phyloP scores from a whole-genome alignment of 768 basidiomycete species.

The Lentinula edodes region DNA sequence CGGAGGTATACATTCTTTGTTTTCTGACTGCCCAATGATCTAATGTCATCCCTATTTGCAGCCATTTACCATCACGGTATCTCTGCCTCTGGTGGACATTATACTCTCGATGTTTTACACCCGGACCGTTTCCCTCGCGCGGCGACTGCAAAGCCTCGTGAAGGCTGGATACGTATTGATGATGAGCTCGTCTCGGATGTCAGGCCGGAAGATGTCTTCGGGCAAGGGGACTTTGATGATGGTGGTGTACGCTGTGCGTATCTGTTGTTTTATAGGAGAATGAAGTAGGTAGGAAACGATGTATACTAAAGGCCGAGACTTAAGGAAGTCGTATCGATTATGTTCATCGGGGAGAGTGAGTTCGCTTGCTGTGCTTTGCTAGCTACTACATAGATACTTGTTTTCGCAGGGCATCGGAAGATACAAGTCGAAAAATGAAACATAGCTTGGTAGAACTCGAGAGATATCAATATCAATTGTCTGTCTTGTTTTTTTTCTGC shows the following conservation, averaged over 20 bases:
- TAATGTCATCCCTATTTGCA: slow-evolving; percentile 17
- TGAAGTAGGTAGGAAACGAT: slow-evolving; percentile 24
- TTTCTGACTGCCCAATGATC: background rate
- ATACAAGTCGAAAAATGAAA: no score
- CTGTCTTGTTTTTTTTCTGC: background rate
- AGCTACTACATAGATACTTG: no score
- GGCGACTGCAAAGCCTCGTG: slow-evolving; percentile 32
- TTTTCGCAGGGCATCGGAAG: no score
- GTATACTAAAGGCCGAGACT: background rate
- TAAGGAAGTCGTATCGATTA: no score
- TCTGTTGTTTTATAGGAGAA: slow-evolving; percentile 76
- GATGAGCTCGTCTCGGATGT: slow-evolving; percentile 85
- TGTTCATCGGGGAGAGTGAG: background rate
- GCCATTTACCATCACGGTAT: slow-evolving; percentile 92
- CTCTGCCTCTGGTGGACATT: slow-evolving; percentile 90
- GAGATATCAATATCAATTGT: background rate
- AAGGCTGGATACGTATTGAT: slow-evolving; percentile 91
- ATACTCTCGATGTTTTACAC: slow-evolving; percentile 86
- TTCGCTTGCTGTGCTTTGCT: background rate
- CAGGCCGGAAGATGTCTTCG: slow-evolving; percentile 67
- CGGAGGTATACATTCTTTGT: slow-evolving; percentile 49
- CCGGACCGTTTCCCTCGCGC: slow-evolving; percentile 49
- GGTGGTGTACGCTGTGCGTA: slow-evolving; percentile 67
- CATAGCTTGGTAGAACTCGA: no score
- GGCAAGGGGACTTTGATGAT: slow-evolving; percentile 42